A percentile compares a stretch with the other conserved stretches of the same genome.
Evolutionary conservation across 768 basidiomycete genomes (phyloP).

Genomic region (Tulasnella sp.): DNA sequence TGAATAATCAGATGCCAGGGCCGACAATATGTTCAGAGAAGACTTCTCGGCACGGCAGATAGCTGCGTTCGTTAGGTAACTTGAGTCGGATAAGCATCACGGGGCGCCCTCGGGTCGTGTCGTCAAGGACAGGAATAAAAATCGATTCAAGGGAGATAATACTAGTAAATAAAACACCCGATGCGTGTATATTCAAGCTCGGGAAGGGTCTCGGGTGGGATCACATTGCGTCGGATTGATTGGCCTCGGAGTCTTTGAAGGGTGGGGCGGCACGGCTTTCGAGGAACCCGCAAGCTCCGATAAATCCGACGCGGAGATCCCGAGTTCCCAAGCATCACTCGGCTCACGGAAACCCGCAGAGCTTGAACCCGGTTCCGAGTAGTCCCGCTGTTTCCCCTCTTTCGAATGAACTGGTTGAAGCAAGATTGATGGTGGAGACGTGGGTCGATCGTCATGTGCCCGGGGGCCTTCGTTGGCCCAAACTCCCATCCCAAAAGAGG

Average conservation of each 20-base stretch:
- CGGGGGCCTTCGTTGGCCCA: background rate
- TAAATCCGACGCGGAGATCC: background rate
- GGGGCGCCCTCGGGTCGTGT: too few relatives aligned
- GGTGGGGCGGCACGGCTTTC: too few relatives aligned
- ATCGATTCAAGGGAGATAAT: too few relatives aligned
- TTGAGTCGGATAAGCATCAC: too few relatives aligned
- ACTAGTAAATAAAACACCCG: too few relatives aligned
- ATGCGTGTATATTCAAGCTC: too few relatives aligned
- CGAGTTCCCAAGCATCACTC: background rate
- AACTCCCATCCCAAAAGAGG: background rate
- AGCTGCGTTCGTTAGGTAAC: background rate
- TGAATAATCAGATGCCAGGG: background rate
- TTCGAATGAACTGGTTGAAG: slow-evolving; percentile 83
- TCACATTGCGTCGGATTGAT: too few relatives aligned
- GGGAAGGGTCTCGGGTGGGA: too few relatives aligned
- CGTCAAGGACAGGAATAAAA: too few relatives aligned
- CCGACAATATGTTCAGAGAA: background rate
- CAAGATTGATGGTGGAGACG: slow-evolving; percentile 51
- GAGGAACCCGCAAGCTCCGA: background rate
- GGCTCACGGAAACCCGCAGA: background rate
- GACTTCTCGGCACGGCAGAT: background rate
- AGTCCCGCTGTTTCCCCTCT: slow-evolving; percentile 72
- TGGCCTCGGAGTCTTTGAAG: too few relatives aligned
- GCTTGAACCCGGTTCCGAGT: background rate
- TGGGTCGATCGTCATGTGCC: slow-evolving; percentile 41